Evolutionary conservation across 139 green algal genomes (phyloP).

Genomic region (Chlamydomonas eustigma): DNA sequence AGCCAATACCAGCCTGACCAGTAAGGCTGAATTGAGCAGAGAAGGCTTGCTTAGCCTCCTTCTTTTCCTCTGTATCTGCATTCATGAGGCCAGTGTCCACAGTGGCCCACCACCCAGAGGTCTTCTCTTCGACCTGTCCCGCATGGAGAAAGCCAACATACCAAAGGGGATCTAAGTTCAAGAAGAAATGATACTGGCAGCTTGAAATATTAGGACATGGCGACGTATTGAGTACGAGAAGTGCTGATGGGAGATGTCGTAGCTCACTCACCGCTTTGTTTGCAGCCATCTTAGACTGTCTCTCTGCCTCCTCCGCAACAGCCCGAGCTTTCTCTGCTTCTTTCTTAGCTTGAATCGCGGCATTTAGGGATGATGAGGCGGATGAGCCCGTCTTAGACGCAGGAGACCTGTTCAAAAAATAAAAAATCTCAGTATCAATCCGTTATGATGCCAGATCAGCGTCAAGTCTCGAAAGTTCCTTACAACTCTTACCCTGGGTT

Average conservation of each 20-base stretch:
- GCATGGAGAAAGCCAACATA: not conserved
- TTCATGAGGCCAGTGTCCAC: not conserved
- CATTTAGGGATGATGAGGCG: not conserved
- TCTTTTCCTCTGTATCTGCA: not conserved
- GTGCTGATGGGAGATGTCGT: not conserved
- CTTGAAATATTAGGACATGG: too few relatives aligned
- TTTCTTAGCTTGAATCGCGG: not conserved
- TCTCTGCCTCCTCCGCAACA: not conserved
- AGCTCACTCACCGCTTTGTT: not conserved
- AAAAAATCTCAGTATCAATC: too few relatives aligned
- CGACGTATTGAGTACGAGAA: too few relatives aligned
- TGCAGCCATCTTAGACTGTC: not conserved
- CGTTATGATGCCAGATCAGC: too few relatives aligned
- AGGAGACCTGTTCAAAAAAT: too few relatives aligned
- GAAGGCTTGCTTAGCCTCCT: not conserved
- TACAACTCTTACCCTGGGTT: too few relatives aligned
- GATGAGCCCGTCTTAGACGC: too few relatives aligned
- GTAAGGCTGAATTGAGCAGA: not conserved
- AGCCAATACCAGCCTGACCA: not conserved
- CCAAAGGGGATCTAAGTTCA: too few relatives aligned
- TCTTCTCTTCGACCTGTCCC: not conserved
- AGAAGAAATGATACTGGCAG: too few relatives aligned
- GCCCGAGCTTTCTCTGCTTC: not conserved
- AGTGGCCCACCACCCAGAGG: not conserved
- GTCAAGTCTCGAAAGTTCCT: too few relatives aligned